These are phyloP conservation scores for Thamnidium elegans DNA, from an alignment of 192 early-diverging fungal genomes.

Conservation along the genomic window DNA sequence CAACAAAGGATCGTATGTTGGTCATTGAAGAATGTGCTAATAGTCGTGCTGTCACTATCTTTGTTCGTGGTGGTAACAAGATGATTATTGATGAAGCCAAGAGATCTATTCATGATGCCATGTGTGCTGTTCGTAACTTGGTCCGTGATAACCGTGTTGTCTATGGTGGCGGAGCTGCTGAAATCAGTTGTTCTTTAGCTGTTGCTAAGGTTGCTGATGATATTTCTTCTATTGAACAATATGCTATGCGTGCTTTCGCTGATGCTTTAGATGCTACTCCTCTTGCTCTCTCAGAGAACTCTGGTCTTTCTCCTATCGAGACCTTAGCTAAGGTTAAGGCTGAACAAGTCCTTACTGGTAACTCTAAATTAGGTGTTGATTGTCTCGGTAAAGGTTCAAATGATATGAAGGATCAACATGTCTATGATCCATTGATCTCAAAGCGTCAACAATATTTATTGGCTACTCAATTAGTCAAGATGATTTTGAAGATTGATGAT, in stretches of 20 bases:
- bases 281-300: constrained; percentile 87
- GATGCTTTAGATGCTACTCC: constrained; percentile 88
- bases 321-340: constrained; percentile 95
- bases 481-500: constrained; percentile 97
- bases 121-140: constrained; percentile 98
- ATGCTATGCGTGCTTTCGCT: constrained; percentile 99
- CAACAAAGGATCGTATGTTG: constrained; percentile 98
- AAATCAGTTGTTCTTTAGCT: constrained; percentile 95
- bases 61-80: constrained; percentile 98
- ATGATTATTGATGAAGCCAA: constrained; percentile 99
- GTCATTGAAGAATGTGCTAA: constrained; percentile 99
- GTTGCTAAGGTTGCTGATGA: constrained; percentile 89
- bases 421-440: constrained; percentile 96
- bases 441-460: constrained; percentile 86
- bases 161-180: constrained; percentile 98
- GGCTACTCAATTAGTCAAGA: constrained; percentile 55
- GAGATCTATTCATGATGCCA: constrained; percentile 95
- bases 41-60: constrained; percentile 38
- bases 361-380: constrained; percentile 91
- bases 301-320: constrained; percentile 94
- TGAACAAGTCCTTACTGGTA: constrained; percentile 83
- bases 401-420: constrained; percentile 85
- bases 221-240: constrained; percentile 75
- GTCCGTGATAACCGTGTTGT: constrained; percentile 97
- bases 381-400: constrained; percentile 90